Evolutionary conservation across 805 yeast species (phyloP).

Genomic region (Ogataea chonburiensis): DNA sequence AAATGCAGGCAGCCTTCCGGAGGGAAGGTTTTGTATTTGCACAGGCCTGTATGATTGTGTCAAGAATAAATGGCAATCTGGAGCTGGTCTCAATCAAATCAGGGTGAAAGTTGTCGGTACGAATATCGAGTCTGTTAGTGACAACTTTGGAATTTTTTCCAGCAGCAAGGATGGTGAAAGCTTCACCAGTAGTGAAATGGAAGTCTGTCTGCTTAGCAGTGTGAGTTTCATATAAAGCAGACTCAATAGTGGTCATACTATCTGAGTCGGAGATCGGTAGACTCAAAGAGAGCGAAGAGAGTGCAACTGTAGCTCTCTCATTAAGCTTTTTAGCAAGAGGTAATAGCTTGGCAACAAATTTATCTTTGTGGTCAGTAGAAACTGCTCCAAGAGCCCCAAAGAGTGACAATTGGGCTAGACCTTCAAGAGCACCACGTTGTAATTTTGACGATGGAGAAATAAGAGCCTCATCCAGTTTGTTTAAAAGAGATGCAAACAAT

Average conservation of each 20-base stretch:
- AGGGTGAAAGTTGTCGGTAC: conserved; percentile 27
- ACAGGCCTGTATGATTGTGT: conserved; percentile 51
- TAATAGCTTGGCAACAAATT: conserved; percentile 32
- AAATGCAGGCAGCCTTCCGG: conserved; percentile 75
- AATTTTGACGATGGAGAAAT: conserved; percentile 19
- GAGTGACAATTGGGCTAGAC: conserved; percentile 42
- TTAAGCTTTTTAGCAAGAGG: conserved; percentile 51
- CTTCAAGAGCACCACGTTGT: conserved; percentile 36
- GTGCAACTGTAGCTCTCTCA: conserved; percentile 56
- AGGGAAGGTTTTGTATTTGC: conserved; percentile 68
- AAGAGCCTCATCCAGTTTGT: conserved; percentile 26
- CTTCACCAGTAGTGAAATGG: conserved; percentile 81
- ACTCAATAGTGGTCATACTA: conserved; percentile 35
- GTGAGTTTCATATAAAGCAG: conserved; percentile 54
- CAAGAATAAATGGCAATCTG: conserved; percentile 39
- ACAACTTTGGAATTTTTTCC: conserved; percentile 73
- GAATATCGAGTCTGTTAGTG: conserved; percentile 53
- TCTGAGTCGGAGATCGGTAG: conserved; percentile 22
- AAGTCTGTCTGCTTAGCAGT: conserved; percentile 71
- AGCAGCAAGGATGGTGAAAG: conserved; percentile 63
- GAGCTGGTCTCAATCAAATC: conserved; percentile 4
- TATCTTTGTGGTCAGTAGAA: conserved; percentile 17
- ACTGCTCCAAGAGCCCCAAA: conserved; percentile 47
- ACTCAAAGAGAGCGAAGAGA: conserved; percentile 54
- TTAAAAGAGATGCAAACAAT: conserved; percentile 13